Evolutionary conservation across 176 grass and related monocot species (phyloP).

Genomic region (Phyllostachys edulis): DNA sequence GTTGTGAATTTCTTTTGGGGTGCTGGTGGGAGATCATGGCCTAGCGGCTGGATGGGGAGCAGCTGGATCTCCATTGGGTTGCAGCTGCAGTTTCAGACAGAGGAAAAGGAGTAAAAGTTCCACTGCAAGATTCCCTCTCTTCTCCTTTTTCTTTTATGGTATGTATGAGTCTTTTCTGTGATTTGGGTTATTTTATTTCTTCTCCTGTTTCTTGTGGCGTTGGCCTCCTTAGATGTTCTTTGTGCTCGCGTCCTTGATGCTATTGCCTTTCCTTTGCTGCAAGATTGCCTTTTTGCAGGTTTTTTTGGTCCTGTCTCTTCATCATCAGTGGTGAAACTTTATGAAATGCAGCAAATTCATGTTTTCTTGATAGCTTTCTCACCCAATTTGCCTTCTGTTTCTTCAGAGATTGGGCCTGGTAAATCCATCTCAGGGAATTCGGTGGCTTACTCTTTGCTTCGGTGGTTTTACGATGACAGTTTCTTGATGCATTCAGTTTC

Average conservation of each 20-base stretch:
- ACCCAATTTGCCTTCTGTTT: background rate
- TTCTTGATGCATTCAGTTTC: background rate
- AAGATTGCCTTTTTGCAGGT: slow-evolving; percentile 30
- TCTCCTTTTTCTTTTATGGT: background rate
- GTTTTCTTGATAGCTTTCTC: background rate
- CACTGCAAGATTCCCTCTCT: background rate
- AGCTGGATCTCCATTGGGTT: slow-evolving; percentile 57
- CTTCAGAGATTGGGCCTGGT: background rate
- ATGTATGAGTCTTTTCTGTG: background rate
- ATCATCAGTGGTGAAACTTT: background rate
- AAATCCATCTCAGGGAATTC: background rate
- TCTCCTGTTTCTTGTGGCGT: background rate
- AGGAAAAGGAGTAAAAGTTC: background rate
- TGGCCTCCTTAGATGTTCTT: background rate
- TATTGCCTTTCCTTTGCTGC: background rate
- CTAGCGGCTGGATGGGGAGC: slow-evolving; percentile 42
- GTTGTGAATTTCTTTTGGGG: background rate
- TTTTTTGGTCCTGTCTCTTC: background rate
- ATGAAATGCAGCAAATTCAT: background rate
- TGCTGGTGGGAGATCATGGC: slow-evolving; percentile 15
- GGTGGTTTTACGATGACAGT: background rate
- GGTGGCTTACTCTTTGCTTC: background rate
- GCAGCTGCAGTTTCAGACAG: slow-evolving; percentile 45
- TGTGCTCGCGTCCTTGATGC: background rate
- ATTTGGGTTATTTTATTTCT: background rate